phyloP scores from a whole-genome alignment of 2,329 filamentous ascomycete species.

The Phialemoniopsis sp. region DNA sequence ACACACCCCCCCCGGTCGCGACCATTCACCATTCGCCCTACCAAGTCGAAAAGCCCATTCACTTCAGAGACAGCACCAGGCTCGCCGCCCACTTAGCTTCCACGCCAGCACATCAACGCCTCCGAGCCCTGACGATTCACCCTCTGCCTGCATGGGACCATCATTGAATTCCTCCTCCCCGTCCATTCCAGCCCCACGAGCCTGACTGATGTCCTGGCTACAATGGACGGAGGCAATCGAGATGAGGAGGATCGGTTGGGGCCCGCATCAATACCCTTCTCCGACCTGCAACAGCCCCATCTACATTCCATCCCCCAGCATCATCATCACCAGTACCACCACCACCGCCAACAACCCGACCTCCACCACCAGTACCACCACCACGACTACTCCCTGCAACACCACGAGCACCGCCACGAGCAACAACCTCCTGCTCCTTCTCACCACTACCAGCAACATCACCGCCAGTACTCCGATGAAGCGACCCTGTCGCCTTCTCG shows the following conservation, averaged over 20 bases:
- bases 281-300: slow-evolving; percentile 19
- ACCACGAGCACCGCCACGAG: slow-evolving; percentile 1
- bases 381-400: slow-evolving; percentile 3
- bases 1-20: slow-evolving; percentile 2
- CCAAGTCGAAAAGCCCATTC: slow-evolving; percentile 4
- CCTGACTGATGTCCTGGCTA: slow-evolving; percentile 29
- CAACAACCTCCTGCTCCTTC: not conserved
- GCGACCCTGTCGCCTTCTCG: no score
- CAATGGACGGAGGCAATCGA: slow-evolving; percentile 44
- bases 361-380: slow-evolving; percentile 12
- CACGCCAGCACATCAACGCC: slow-evolving; percentile 44
- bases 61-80: not conserved
- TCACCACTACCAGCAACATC: slow-evolving; percentile 5
- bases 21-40: slow-evolving; percentile 5
- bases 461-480: not conserved
- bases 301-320: slow-evolving; percentile 14
- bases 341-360: slow-evolving; percentile 13
- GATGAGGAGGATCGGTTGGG: slow-evolving; percentile 35
- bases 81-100: slow-evolving; percentile 23
- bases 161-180: slow-evolving; percentile 24
- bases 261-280: slow-evolving; percentile 23
- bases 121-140: slow-evolving; percentile 26
- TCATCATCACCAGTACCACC: slow-evolving; percentile 17
- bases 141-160: slow-evolving; percentile 31
- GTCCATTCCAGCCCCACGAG: slow-evolving; percentile 3